These are phyloP conservation scores for Trichoderma reesei DNA, from an alignment of 495 filamentous ascomycete species.

Conservation along the genomic window DNA sequence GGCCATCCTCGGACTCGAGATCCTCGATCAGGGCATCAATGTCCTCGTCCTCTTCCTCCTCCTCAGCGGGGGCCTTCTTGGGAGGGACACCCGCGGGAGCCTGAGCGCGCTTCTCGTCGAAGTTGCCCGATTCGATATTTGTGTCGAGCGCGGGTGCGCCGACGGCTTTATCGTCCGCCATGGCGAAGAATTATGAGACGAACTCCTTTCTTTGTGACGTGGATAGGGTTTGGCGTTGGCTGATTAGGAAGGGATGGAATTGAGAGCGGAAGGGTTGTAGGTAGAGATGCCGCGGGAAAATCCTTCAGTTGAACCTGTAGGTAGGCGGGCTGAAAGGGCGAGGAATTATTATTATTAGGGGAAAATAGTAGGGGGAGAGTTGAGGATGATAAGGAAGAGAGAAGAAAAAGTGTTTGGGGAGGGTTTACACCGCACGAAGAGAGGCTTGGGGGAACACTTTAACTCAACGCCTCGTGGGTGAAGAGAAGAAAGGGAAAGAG, in stretches of 20 bases:
- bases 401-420: slow-evolving; percentile 1
- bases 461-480: slow-evolving; percentile 12
- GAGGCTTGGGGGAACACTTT: slow-evolving; percentile 5
- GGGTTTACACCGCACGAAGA: slow-evolving; percentile 9
- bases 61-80: slow-evolving; percentile 33
- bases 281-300: slow-evolving; percentile 8
- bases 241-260: neutral
- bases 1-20: slow-evolving; percentile 67
- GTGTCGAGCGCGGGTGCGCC: slow-evolving; percentile 42
- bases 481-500: slow-evolving; percentile 8
- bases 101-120: slow-evolving; percentile 45
- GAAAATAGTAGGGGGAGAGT: neutral
- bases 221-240: neutral
- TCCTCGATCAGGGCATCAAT: slow-evolving; percentile 77
- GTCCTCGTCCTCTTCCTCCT: slow-evolving; percentile 61
- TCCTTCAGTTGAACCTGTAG: neutral
- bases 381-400: slow-evolving; percentile 1
- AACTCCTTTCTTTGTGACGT: neutral
- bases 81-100: slow-evolving; percentile 16
- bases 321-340: neutral
- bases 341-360: slow-evolving; percentile 9
- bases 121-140: slow-evolving; percentile 44
- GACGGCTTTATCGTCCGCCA: slow-evolving; percentile 38
- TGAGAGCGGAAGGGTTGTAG: neutral
- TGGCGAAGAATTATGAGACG: slow-evolving; percentile 26